Evolutionary conservation across 1,284 basidiomycete genomes (phyloP), one percentile per base, ranked within the genome.

Genomic region (Marasmius sp.): DNA sequence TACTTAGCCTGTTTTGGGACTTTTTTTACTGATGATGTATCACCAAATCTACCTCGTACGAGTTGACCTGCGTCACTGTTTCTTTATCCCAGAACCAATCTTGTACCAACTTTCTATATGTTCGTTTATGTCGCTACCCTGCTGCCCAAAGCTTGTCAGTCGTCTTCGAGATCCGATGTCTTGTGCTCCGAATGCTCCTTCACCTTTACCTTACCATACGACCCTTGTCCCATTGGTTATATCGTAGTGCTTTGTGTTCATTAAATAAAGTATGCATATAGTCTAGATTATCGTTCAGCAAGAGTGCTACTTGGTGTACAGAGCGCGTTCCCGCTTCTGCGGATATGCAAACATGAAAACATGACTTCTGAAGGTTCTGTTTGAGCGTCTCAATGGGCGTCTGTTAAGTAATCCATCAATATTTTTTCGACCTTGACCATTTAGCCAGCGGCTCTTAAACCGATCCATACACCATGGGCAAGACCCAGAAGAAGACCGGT

Each of bases 401-500:
- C 27, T 27, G 27, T 27, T 27, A 27, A 27, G 27, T 27, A 27
- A 27, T 27, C 27, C 27, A 27, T 27, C 27, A 27, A 27, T 27
- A 27, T 27, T 27, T 27, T 27, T 27, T 27, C 27, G 27, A 27
- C 27, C 27, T 27, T 27, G 27, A 27, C 27, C 5, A 5, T 27
- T 5, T 27, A 27, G 27, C 27, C 27, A 27, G 27, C 27, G 27
- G 27, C 27, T 27, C 27, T 27, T 27, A 2, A 27, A 27, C 27
- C 27, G 27, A 27, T 27, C 27, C 27, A 27, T 27, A 27, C 43
- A 58, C 59, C 55, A 93, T 93, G 91, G 89, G 84, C 45, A 93
- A 92, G 70, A 81, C 84, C 27, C 89, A 92, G 72, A 94, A 94
- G 78, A 94, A 94, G 81, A 93, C 92, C n/a, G 92, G 92, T 68